Conservation (phyloP, 2,329 filamentous ascomycete species). For the Fusarium multiceps region DNA sequence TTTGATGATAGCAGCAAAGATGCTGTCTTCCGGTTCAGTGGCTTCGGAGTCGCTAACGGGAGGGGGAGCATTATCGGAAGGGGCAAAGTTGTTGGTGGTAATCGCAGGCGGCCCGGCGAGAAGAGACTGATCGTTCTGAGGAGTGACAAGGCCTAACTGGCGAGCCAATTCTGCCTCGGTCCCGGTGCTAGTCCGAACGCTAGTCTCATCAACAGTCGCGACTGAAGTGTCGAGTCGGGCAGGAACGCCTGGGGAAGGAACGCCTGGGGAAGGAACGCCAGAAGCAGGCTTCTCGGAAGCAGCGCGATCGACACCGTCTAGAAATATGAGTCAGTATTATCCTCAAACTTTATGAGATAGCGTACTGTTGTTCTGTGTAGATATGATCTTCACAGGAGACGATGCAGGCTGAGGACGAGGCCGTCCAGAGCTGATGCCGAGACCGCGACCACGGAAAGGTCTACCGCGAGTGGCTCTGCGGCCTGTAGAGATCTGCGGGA, state of each 20-base stretch:
- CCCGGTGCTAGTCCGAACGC: neutral
- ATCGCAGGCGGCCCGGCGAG: too few relatives aligned
- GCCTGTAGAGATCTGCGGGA: neutral
- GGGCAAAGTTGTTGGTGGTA: neutral
- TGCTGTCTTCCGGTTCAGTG: neutral
- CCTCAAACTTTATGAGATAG: fast-evolving
- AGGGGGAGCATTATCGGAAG: neutral
- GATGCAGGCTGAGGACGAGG: neutral
- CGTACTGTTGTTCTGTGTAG: neutral
- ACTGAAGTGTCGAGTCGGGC: neutral
- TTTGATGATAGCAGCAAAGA: neutral
- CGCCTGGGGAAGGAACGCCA: too few relatives aligned
- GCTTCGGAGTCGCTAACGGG: neutral
- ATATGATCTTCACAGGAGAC: neutral
- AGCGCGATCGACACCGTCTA: neutral
- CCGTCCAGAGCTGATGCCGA: neutral
- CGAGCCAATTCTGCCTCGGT: neutral
- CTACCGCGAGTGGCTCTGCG: neutral
- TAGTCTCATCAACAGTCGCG: neutral
- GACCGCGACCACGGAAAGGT: neutral
- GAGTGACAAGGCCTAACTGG: neutral
- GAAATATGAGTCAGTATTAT: fast-evolving
- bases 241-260: neutral
- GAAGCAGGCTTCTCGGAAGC: neutral
- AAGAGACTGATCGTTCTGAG: neutral